Percentiles rank a stretch among this genome's conserved stretches.
These are phyloP conservation scores for Achaetomium macrosporum DNA, from an alignment of 2,329 filamentous ascomycete species.

Conservation along the genomic window DNA sequence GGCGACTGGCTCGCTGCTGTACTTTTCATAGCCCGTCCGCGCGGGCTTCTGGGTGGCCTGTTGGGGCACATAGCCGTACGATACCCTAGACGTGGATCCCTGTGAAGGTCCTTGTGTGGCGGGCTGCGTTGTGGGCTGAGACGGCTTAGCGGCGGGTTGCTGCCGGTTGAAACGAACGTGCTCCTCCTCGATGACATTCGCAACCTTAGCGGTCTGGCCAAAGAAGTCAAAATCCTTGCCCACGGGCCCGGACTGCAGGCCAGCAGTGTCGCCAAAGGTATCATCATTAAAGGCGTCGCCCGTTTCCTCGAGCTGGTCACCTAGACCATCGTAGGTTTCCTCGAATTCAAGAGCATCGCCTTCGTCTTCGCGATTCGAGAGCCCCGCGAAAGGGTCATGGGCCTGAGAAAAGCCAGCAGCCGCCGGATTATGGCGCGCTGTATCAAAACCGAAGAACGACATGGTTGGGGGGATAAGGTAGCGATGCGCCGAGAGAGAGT, in stretches of 20 bases:
- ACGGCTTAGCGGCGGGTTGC: constrained; percentile 50
- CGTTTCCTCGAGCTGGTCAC: constrained; percentile 82
- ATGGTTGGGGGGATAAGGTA: constrained; percentile 40
- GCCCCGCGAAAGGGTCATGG: constrained; percentile 81
- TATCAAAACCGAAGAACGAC: constrained; percentile 91
- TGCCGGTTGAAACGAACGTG: constrained; percentile 77
- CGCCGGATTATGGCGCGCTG: constrained; percentile 59
- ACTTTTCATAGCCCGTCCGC: constrained; percentile 85
- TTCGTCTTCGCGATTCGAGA: constrained; percentile 61
- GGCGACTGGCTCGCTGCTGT: constrained; percentile 77
- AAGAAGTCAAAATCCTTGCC: constrained; percentile 98
- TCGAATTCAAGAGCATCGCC: constrained; percentile 71
- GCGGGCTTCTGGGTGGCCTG: constrained; percentile 50
- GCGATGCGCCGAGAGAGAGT: not conserved
- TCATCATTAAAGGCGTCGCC: constrained; percentile 96
- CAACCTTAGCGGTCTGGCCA: constrained; percentile 81
- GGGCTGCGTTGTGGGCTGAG: constrained; percentile 29
- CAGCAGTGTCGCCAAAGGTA: constrained; percentile 63
- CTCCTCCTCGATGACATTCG: constrained; percentile 83
- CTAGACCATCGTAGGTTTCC: constrained; percentile 93
- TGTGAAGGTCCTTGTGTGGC: constrained; percentile 26
- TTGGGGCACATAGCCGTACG: constrained; percentile 36
- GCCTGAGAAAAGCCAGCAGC: constrained; percentile 77
- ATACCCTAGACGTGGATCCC: constrained; percentile 28
- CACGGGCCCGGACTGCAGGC: constrained; percentile 45